Percentiles rank a stretch among this genome's conserved stretches.
These are phyloP conservation scores for Alternaria brassicicola DNA, from an alignment of 2,329 filamentous ascomycete genomes.

Conservation along the genomic window DNA sequence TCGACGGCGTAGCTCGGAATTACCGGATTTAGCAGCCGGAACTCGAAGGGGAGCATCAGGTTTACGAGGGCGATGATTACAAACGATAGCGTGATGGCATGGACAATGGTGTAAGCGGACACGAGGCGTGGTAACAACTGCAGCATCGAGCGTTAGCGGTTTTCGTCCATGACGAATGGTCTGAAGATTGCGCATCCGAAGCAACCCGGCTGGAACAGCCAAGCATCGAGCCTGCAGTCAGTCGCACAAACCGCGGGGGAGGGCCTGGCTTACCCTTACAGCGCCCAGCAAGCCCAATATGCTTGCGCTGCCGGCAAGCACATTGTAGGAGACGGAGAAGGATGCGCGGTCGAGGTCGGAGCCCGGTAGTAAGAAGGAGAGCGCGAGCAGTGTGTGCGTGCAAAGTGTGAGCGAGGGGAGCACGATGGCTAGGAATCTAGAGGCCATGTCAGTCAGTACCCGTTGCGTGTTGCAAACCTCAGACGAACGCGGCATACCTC, in stretches of 20 bases:
- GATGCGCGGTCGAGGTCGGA: slow-evolving; percentile 38
- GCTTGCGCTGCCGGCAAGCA: slow-evolving; percentile 49
- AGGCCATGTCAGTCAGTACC: slow-evolving; percentile 9
- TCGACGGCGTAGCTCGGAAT: slow-evolving; percentile 31
- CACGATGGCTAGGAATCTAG: slow-evolving; percentile 37
- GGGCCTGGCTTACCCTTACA: slow-evolving; percentile 46
- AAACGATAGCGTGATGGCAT: slow-evolving; percentile 35
- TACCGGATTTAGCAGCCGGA: slow-evolving; percentile 27
- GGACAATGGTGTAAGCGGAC: slow-evolving; percentile 34
- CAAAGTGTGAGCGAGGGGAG: slow-evolving; percentile 36
- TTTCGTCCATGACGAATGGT: neutral
- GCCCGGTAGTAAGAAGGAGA: slow-evolving; percentile 29
- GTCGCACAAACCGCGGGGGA: neutral
- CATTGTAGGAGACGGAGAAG: slow-evolving; percentile 48
- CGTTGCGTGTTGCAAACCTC: neutral
- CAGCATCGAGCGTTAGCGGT: slow-evolving; percentile 18
- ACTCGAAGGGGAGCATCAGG: slow-evolving; percentile 30
- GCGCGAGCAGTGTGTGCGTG: slow-evolving; percentile 34
- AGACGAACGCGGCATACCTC: slow-evolving; percentile 9
- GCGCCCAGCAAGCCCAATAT: slow-evolving; percentile 53
- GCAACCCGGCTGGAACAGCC: neutral
- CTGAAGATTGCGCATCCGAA: neutral
- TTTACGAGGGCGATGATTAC: slow-evolving; percentile 35
- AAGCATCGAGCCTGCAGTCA: neutral
- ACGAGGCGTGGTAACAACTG: slow-evolving; percentile 34